These are phyloP conservation scores for Starmera quercuum DNA, from an alignment of 805 yeast genomes.

Conservation along the genomic window DNA sequence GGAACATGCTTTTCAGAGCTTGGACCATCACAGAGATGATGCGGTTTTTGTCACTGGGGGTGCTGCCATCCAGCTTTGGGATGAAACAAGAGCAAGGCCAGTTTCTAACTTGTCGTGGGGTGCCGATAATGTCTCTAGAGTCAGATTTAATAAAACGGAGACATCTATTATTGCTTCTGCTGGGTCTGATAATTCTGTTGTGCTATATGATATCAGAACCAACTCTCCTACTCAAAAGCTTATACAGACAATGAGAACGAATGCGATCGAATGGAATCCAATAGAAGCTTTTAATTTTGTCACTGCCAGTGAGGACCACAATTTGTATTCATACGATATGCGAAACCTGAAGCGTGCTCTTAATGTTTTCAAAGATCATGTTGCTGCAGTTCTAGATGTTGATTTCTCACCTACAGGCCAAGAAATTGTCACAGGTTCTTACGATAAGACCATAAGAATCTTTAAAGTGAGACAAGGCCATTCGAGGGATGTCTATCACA, in stretches of 20 bases:
- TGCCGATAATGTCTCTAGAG: slow-evolving; percentile 80
- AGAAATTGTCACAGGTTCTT: slow-evolving; percentile 90
- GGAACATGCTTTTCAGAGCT: slow-evolving; percentile 72
- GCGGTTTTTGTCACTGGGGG: slow-evolving; percentile 87
- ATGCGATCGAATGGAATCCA: slow-evolving; percentile 92
- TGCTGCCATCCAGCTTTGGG: slow-evolving; percentile 88
- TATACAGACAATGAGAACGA: slow-evolving; percentile 73
- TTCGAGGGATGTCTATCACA: slow-evolving; percentile 91
- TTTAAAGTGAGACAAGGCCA: slow-evolving; percentile 76
- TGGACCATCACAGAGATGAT: slow-evolving; percentile 80
- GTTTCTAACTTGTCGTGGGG: slow-evolving; percentile 87
- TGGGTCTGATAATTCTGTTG: slow-evolving; percentile 85
- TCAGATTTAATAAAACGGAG: slow-evolving; percentile 84
- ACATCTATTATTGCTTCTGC: slow-evolving; percentile 84
- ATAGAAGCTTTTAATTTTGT: slow-evolving; percentile 95
- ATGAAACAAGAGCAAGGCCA: slow-evolving; percentile 70
- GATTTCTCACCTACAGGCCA: slow-evolving; percentile 97
- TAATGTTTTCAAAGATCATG: slow-evolving; percentile 91
- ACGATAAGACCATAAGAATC: slow-evolving; percentile 87
- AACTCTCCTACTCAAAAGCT: slow-evolving; percentile 89
- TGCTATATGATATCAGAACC: slow-evolving; percentile 85
- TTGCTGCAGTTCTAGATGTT: slow-evolving; percentile 88
- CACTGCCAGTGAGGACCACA: slow-evolving; percentile 90
- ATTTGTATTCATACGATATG: slow-evolving; percentile 94
- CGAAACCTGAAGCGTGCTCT: slow-evolving; percentile 75